A percentile compares a stretch with the other conserved stretches of the same genome.
phyloP scores from a whole-genome alignment of 495 filamentous ascomycete genomes.

The Hypoxylon fuscum region DNA sequence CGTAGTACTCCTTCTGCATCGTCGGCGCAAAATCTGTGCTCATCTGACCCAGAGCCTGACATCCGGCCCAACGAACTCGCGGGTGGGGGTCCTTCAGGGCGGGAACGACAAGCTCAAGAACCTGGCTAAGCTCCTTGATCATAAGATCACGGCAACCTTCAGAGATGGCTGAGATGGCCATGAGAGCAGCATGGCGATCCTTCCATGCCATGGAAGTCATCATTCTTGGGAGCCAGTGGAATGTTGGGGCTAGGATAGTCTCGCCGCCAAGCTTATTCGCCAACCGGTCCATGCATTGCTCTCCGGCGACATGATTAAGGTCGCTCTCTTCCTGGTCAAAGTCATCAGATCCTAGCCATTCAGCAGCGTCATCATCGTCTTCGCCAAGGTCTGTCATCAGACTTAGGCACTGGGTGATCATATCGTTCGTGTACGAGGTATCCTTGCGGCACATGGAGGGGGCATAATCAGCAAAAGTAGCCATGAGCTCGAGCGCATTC shows the following conservation, averaged over 20 bases:
- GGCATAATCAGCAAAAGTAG: constrained; percentile 95
- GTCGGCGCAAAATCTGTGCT: constrained; percentile 98
- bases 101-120: constrained; percentile 91
- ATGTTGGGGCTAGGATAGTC: constrained; percentile 89
- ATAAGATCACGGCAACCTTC: constrained; percentile 97
- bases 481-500: constrained; percentile 96
- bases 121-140: constrained; percentile 91
- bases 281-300: constrained; percentile 98
- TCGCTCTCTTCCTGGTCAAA: constrained; percentile 96
- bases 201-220: constrained; percentile 95
- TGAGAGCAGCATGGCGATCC: constrained; percentile 95
- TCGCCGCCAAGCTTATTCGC: constrained; percentile 96
- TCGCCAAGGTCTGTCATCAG: constrained; percentile 98
- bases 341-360: constrained; percentile 96
- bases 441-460: constrained; percentile 96
- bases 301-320: constrained; percentile 95
- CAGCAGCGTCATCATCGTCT: constrained; percentile 93
- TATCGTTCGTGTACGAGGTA: constrained; percentile 84
- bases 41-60: constrained; percentile 99
- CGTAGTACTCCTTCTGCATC: constrained; percentile 97
- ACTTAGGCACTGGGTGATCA: constrained; percentile 98
- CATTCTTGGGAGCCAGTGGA: constrained; percentile 96
- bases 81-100: constrained; percentile 92
- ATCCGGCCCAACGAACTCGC: constrained; percentile 96
- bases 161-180: constrained; percentile 99